Conservation (phyloP, 2,329 filamentous ascomycete species). For the Epichloe glyceriae region DNA sequence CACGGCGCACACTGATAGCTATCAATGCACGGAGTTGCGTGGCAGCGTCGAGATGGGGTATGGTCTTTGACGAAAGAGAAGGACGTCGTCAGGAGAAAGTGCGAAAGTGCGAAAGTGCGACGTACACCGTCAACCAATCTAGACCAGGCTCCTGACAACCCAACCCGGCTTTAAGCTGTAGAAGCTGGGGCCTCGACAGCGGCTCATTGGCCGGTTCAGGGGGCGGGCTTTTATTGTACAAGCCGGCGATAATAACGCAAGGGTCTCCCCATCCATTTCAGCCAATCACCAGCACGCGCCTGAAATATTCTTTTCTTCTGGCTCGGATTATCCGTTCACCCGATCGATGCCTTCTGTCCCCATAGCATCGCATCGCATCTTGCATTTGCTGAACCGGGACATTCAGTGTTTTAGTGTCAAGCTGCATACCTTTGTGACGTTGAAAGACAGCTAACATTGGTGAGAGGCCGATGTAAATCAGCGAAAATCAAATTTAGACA, state of each 20-base stretch:
- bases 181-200: not conserved
- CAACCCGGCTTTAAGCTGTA: not conserved
- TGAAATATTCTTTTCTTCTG: not conserved
- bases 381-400: too few relatives aligned
- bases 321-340: not conserved
- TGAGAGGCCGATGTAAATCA: too few relatives aligned
- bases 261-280: not conserved
- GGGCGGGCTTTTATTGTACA: not conserved
- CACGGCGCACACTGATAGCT: not conserved
- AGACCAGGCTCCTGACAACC: not conserved
- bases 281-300: not conserved
- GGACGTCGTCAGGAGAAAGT: not conserved
- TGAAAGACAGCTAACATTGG: too few relatives aligned
- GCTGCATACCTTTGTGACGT: too few relatives aligned
- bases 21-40: conserved; percentile 1
- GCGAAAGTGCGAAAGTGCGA: not conserved
- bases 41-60: conserved; percentile 1
- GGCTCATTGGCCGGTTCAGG: not conserved
- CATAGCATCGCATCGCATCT: too few relatives aligned
- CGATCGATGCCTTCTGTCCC: not conserved
- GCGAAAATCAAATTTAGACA: not conserved
- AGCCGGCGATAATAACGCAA: not conserved
- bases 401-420: too few relatives aligned
- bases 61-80: not conserved
- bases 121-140: too few relatives aligned